phyloP scores from a whole-genome alignment of 2,329 filamentous ascomycete species.

The Hyphodiscus sp. region DNA sequence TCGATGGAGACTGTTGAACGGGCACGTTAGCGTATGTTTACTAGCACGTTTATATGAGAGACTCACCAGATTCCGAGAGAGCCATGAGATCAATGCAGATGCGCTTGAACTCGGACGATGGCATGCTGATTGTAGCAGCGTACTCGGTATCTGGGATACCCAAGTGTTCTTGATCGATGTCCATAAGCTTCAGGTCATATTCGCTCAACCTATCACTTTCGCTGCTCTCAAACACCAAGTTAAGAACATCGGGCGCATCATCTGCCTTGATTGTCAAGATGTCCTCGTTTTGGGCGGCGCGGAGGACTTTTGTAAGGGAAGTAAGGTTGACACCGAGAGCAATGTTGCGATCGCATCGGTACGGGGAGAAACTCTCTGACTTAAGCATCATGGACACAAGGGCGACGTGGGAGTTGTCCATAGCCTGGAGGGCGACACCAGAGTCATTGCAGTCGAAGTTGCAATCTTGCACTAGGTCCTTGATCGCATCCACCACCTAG shows the following conservation, averaged over 20 bases:
- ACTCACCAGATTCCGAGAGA: constrained; percentile 89
- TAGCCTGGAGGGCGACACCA: constrained; percentile 94
- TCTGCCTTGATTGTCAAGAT: constrained; percentile 95
- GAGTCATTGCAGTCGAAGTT: constrained; percentile 99
- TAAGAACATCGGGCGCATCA: constrained; percentile 91
- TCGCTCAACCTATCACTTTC: constrained; percentile 89
- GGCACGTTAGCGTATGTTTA: constrained; percentile 11
- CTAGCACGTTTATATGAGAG: not conserved
- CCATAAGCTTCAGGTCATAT: constrained; percentile 99
- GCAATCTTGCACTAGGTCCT: constrained; percentile 98
- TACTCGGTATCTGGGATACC: constrained; percentile 99
- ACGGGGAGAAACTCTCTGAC: constrained; percentile 88
- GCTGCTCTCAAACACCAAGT: constrained; percentile 88
- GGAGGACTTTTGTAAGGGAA: constrained; percentile 94
- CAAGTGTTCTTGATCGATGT: constrained; percentile 99
- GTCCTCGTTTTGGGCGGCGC: constrained; percentile 89
- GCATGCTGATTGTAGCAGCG: constrained; percentile 84
- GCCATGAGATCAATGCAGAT: constrained; percentile 90
- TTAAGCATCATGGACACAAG: constrained; percentile 99
- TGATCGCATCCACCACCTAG: constrained; percentile 96
- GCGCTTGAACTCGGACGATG: constrained; percentile 81
- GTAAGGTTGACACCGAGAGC: constrained; percentile 95
- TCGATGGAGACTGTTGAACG: constrained; percentile 76
- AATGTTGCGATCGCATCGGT: constrained; percentile 98
- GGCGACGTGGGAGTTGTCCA: constrained; percentile 99